These are phyloP conservation scores for Heterobasidion parviporum DNA, from an alignment of 1,284 basidiomycete genomes.

Conservation along the genomic window DNA sequence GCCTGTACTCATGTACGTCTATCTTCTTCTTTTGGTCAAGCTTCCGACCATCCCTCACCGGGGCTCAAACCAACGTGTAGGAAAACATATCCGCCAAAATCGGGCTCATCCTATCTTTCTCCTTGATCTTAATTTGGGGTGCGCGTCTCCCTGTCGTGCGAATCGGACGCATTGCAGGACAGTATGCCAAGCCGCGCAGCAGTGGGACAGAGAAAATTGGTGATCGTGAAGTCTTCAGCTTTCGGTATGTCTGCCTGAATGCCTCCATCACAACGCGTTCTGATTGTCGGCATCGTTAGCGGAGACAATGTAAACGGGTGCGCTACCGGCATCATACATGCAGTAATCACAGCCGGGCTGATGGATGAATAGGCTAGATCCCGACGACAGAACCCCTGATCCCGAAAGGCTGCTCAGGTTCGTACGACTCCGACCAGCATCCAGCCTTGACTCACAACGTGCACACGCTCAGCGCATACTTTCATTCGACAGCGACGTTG, in stretches of 20 bases:
- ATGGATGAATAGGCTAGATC: constrained; percentile 42
- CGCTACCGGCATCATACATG: constrained; percentile 7
- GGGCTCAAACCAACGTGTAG: constrained; percentile 26
- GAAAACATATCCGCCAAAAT: constrained; percentile 93
- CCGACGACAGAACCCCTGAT: constrained; percentile 77
- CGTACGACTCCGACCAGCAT: constrained; percentile 5
- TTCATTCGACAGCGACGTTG: constrained; percentile 89
- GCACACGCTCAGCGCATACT: constrained; percentile 71
- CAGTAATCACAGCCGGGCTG: background rate
- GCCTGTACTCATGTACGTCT: constrained; percentile 75
- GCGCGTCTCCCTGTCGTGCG: constrained; percentile 84
- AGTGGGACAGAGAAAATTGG: constrained; percentile 77
- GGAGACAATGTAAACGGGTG: constrained; percentile 96
- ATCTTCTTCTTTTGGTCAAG: background rate
- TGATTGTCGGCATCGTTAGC: constrained; percentile 30
- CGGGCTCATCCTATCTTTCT: constrained; percentile 92
- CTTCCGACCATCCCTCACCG: background rate
- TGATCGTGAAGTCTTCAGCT: constrained; percentile 66
- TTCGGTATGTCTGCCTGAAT: constrained; percentile 43
- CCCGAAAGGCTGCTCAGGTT: constrained; percentile 80
- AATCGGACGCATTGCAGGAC: constrained; percentile 88
- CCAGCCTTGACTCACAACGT: background rate
- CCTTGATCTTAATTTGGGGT: constrained; percentile 91
- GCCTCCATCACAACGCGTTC: background rate
- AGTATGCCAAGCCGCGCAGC: constrained; percentile 94